phyloP scores from a whole-genome alignment of 2,329 filamentous ascomycete genomes.

The Passalora sequoiae region DNA sequence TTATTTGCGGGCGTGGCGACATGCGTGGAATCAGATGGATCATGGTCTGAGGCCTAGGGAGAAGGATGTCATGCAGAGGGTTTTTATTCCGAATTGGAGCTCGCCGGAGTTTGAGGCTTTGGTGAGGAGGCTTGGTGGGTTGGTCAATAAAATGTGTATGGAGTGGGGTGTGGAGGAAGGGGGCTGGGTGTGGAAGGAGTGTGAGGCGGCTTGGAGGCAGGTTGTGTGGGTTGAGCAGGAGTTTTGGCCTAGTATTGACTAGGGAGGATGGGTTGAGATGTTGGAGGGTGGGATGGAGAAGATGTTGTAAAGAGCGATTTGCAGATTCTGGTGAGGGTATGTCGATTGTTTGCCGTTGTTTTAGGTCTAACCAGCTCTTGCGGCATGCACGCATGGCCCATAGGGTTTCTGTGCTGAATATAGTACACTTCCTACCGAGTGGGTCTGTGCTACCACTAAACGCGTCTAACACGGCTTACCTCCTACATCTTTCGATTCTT shows the following conservation, averaged over 20 bases:
- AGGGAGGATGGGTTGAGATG: too few species aligned
- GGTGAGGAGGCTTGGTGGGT: constrained; percentile 41
- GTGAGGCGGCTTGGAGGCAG: constrained; percentile 46
- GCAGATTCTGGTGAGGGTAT: too few species aligned
- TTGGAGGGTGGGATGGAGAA: too few species aligned
- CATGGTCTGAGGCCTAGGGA: constrained; percentile 24
- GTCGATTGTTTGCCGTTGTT: too few species aligned
- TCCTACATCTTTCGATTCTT: too few species aligned
- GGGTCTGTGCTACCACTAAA: too few species aligned
- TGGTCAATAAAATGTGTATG: constrained; percentile 42
- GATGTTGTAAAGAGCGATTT: too few species aligned
- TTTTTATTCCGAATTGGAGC: constrained; percentile 49
- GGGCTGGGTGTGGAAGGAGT: constrained; percentile 45
- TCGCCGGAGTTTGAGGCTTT: constrained; percentile 46
- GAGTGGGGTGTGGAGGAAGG: constrained; percentile 37
- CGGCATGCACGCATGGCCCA: too few species aligned
- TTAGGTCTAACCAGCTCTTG: too few species aligned
- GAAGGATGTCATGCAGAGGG: constrained; percentile 44
- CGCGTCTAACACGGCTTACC: too few species aligned
- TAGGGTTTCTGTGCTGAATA: too few species aligned
- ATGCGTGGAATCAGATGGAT: constrained; percentile 36
- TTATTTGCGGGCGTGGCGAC: constrained; percentile 46
- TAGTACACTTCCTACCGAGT: too few species aligned
- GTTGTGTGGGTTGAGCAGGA: constrained; percentile 45
- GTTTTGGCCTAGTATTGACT: constrained; percentile 46